These are phyloP conservation scores for Penicillium hesseltinei DNA, from an alignment of 2,329 filamentous ascomycete species.

Conservation along the genomic window DNA sequence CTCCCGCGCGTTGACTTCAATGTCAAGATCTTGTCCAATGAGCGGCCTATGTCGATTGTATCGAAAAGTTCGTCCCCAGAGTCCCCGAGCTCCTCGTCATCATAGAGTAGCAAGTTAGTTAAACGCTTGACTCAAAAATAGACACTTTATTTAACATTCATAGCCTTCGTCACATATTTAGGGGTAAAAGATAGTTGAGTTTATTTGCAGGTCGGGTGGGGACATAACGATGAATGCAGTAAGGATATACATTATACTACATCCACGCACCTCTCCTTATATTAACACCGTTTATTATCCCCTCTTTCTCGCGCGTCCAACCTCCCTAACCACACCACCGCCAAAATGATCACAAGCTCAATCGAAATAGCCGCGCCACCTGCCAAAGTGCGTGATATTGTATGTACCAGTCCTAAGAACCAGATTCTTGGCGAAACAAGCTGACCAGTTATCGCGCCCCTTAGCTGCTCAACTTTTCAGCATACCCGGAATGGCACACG, in stretches of 20 bases:
- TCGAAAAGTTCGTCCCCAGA: too few relatives aligned
- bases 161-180: neutral
- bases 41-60: too few relatives aligned
- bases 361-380: conserved; percentile 27
- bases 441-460: neutral
- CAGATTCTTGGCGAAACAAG: neutral
- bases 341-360: conserved; percentile 24
- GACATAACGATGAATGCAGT: neutral
- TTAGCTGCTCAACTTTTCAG: conserved; percentile 28
- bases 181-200: neutral
- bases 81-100: too few relatives aligned
- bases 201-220: neutral
- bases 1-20: too few relatives aligned
- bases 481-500: conserved; percentile 28
- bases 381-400: conserved; percentile 28
- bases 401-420: conserved; percentile 9
- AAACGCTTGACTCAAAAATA: too few relatives aligned
- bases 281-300: neutral
- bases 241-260: neutral
- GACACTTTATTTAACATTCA: too few relatives aligned
- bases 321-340: neutral
- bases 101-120: too few relatives aligned
- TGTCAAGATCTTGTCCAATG: too few relatives aligned
- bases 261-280: neutral
- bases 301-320: neutral